Base-by-base conservation (phyloP, 352 stramenopile genomes). In the Phytophthora pseudosyringae region DNA sequence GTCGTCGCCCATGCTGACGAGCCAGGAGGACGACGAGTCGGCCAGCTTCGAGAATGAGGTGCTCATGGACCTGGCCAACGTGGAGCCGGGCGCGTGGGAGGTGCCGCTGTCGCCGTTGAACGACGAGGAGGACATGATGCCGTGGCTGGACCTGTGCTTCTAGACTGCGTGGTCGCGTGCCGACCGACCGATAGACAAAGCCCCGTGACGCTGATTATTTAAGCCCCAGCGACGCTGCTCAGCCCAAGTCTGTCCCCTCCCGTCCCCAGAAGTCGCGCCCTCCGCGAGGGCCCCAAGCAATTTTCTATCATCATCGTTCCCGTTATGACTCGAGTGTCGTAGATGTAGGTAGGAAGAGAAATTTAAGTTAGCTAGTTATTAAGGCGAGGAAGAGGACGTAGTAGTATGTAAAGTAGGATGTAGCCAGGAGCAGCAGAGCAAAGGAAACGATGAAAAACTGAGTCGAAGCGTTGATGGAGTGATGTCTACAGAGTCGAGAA, bases 71-170 rank as follows among this genome's bases (percentile, higher is more conserved):
- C 63, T 93, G 13, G 84, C 84, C 39, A 93, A 78, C 43, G 84
- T 93, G 18, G 79, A 91, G 66, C 84, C 84, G 2, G 86, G 83
- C 5, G 72, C 84, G 3, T 95, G 86, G 86, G 86, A 95, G 49
- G 76, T 91, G 58, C 86, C 86, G 43, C 57, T 95, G 49, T 95
- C 86, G 15, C 86, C 86, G 32, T 69, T 95, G 54, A 93, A 93
- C 63, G 84, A 95, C 36, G 76, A 83, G 56, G 86, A 93, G 59
- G 86, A 94, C 57, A 80, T 92, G 76, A 90, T 93, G 77, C 81
- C 84, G 38, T 93, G 84, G 84, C 72, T 93, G 59, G 86, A 95
- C 57, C 66, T 95, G 55, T 91, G 83, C 68, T 95, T 95, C 45
- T 93, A 78, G 63, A 69, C 36, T 57, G 32, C 25, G 50, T 78